These are phyloP conservation scores for Silene coronaria DNA, from an alignment of 179 eudicot species.

Conservation along the genomic window DNA sequence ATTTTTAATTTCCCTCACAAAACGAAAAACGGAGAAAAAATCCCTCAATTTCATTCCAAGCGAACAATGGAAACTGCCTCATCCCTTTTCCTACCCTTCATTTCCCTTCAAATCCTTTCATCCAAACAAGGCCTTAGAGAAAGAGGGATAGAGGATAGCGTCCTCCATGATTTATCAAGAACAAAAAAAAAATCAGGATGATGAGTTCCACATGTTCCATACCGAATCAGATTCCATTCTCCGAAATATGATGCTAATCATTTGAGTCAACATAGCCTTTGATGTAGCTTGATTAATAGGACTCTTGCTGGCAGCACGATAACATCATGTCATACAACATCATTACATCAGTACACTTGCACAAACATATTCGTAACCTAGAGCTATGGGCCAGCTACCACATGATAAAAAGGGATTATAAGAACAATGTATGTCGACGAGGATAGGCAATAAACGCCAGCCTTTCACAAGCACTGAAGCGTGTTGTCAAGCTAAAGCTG, in stretches of 20 bases:
- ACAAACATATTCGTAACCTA: constrained; percentile 4
- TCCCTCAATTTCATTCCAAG: not conserved
- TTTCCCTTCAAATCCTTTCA: no score
- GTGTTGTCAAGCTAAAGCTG: not conserved
- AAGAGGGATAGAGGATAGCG: not conserved
- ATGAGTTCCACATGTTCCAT: constrained; percentile 13
- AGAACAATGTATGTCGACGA: not conserved
- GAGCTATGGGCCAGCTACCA: not conserved
- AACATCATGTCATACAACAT: constrained; percentile 11
- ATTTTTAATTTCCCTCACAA: not conserved
- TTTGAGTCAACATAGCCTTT: constrained; percentile 97
- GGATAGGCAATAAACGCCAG: not conserved
- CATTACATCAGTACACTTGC: constrained; percentile 3
- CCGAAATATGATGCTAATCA: constrained; percentile 86
- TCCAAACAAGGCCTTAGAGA: no score
- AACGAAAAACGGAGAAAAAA: not conserved
- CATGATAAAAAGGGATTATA: constrained; percentile 3
- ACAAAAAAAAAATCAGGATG: constrained; percentile 4
- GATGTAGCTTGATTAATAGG: constrained; percentile 92
- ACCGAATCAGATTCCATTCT: constrained; percentile 96
- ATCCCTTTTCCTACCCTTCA: no score
- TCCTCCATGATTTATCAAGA: not conserved
- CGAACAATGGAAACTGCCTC: not conserved
- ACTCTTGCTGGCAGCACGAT: constrained; percentile 69
- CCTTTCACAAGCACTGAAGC: not conserved